phyloP scores from a whole-genome alignment of 2,329 filamentous ascomycete genomes.

The Diaporthe amygdali region DNA sequence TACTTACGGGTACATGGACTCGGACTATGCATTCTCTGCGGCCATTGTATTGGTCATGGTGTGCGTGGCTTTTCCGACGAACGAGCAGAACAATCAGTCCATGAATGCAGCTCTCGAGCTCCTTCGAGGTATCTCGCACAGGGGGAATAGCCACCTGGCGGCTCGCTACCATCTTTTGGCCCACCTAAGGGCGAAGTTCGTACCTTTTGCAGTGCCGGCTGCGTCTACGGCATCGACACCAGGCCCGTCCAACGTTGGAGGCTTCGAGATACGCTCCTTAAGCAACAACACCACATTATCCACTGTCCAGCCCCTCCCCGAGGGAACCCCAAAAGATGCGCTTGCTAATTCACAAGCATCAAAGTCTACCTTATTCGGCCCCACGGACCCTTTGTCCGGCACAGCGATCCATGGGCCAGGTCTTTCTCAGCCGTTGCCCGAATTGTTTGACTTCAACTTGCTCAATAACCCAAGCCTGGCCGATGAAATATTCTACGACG shows the following conservation, averaged over 20 bases:
- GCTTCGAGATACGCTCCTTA: neutral
- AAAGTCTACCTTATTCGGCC: too few species aligned
- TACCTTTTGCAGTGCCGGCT: conserved; percentile 23
- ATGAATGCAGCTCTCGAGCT: conserved; percentile 53
- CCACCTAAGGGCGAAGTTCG: conserved; percentile 33
- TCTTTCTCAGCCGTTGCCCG: neutral
- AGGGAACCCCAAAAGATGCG: neutral
- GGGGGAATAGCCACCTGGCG: conserved; percentile 55
- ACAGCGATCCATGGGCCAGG: neutral
- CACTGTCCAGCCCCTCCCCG: too few species aligned
- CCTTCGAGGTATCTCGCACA: conserved; percentile 55
- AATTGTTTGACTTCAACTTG: conserved; percentile 25
- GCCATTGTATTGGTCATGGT: conserved; percentile 60
- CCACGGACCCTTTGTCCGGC: neutral
- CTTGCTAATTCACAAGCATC: neutral
- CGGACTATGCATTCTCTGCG: conserved; percentile 60
- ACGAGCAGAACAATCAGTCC: conserved; percentile 44
- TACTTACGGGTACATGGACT: conserved; percentile 63
- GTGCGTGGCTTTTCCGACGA: conserved; percentile 55
- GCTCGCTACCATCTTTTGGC: conserved; percentile 40
- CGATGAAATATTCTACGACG: conserved; percentile 30
- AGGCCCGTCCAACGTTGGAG: neutral
- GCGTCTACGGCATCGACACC: neutral
- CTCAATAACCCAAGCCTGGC: conserved; percentile 25
- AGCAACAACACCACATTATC: neutral